These are phyloP conservation scores for Penicillium sp. DNA, from an alignment of 2,329 filamentous ascomycete genomes.

Conservation along the genomic window DNA sequence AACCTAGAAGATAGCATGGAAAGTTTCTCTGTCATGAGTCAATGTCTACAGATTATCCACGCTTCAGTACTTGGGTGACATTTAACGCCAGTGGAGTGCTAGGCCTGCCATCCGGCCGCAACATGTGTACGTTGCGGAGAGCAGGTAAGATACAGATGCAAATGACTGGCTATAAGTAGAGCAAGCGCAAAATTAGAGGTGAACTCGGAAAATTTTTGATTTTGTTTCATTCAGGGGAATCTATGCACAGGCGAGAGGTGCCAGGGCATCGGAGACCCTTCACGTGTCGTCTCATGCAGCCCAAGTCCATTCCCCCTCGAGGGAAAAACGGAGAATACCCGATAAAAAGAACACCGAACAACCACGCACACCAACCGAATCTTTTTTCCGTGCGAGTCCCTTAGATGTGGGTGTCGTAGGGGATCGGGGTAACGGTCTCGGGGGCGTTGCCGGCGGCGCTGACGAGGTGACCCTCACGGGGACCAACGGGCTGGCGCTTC, in stretches of 20 bases:
- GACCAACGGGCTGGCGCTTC: conserved; percentile 82
- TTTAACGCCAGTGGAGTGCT: no score
- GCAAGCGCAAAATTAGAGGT: neutral
- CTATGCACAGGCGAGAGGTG: conserved; percentile 42
- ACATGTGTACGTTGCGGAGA: no score
- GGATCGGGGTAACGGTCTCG: conserved; percentile 84
- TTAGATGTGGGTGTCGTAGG: conserved; percentile 99
- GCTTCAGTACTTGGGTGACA: no score
- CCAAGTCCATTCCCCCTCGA: conserved; percentile 31
- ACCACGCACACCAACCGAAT: conserved; percentile 35
- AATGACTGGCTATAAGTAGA: neutral
- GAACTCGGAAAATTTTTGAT: conserved; percentile 38
- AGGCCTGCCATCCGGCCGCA: no score
- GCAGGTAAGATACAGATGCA: no score
- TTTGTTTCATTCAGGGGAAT: conserved; percentile 46
- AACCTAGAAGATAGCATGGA: no score
- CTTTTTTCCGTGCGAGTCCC: conserved; percentile 29
- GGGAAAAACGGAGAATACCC: conserved; percentile 33
- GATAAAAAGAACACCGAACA: conserved; percentile 39
- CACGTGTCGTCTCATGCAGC: conserved; percentile 39
- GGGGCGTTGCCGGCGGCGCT: conserved; percentile 77
- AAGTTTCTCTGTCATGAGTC: no score
- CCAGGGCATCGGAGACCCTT: conserved; percentile 41
- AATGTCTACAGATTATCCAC: no score
- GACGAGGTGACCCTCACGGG: conserved; percentile 77